phyloP scores from a whole-genome alignment of 2,329 filamentous ascomycete genomes.

The Fusarium sp. region DNA sequence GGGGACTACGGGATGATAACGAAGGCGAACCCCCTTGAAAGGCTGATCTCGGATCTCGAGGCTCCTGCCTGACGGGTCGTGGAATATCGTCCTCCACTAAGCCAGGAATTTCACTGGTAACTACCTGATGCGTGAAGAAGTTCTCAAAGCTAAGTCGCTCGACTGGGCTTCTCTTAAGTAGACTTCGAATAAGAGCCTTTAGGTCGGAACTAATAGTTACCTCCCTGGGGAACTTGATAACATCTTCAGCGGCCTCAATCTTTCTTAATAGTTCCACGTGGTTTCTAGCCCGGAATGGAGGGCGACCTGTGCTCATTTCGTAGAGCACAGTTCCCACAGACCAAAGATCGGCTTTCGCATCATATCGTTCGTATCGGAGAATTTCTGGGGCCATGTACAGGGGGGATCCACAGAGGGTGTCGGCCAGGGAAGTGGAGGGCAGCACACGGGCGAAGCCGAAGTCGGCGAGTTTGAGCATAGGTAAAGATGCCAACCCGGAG shows the following conservation, averaged over 20 bases:
- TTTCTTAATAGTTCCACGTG: constrained; percentile 93
- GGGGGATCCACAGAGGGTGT: constrained; percentile 95
- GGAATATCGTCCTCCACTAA: constrained; percentile 82
- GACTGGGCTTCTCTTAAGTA: constrained; percentile 87
- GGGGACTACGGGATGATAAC: constrained; percentile 49
- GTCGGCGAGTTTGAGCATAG: constrained; percentile 97
- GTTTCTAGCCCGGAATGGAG: constrained; percentile 92
- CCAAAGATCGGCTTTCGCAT: constrained; percentile 97
- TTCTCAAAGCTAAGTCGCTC: constrained; percentile 88
- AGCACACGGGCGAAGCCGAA: constrained; percentile 98
- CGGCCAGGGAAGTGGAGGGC: constrained; percentile 89
- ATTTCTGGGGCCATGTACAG: constrained; percentile 99
- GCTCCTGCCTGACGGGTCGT: constrained; percentile 55
- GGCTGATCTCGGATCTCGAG: constrained; percentile 54
- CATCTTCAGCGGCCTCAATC: constrained; percentile 90
- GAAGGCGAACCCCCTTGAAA: constrained; percentile 50
- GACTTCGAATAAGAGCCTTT: constrained; percentile 81
- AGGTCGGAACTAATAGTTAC: constrained; percentile 78
- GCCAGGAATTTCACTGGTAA: constrained; percentile 82
- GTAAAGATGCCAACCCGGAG: constrained; percentile 84
- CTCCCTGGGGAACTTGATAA: constrained; percentile 84
- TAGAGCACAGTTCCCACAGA: constrained; percentile 95
- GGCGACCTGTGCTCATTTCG: constrained; percentile 92
- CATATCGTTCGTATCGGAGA: constrained; percentile 95
- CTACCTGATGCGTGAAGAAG: constrained; percentile 83